phyloP scores from a whole-genome alignment of 164 flowering plant genomes.

The Cinnamomum chago region DNA sequence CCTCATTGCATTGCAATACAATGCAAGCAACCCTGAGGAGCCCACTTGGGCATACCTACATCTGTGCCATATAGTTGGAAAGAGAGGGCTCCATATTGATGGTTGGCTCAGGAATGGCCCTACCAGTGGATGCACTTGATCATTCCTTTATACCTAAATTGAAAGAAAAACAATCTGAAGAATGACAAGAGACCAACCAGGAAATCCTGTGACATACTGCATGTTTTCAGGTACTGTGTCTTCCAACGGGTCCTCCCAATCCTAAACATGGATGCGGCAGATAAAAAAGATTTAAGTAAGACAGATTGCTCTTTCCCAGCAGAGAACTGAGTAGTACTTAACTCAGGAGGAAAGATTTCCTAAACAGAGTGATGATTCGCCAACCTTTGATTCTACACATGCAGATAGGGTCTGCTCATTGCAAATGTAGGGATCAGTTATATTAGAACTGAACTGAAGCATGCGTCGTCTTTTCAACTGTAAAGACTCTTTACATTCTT shows the following conservation, averaged over 20 bases:
- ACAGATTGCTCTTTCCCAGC: background rate
- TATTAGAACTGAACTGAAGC: conserved; percentile 51
- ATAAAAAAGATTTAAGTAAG: background rate
- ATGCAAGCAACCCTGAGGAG: background rate
- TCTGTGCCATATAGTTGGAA: background rate
- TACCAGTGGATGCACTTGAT: too few species aligned
- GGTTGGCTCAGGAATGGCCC: background rate
- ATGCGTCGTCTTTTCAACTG: conserved; percentile 77
- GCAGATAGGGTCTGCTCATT: conserved; percentile 41
- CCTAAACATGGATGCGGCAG: conserved; percentile 31
- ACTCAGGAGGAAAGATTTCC: background rate
- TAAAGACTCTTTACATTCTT: conserved; percentile 35
- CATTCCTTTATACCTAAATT: background rate
- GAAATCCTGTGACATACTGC: conserved; percentile 38
- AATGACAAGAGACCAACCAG: conserved; percentile 40
- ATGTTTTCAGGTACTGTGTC: conserved; percentile 41
- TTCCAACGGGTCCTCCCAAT: conserved; percentile 35
- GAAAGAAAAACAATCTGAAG: background rate
- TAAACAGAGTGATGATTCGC: conserved; percentile 4
- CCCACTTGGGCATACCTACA: background rate
- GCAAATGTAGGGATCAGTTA: conserved; percentile 22
- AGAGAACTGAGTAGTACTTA: background rate
- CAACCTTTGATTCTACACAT: conserved; percentile 53
- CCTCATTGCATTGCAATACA: background rate
- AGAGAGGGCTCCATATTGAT: background rate